phyloP scores from a whole-genome alignment of 1,284 basidiomycete genomes.

The Amylostereum areolatum region DNA sequence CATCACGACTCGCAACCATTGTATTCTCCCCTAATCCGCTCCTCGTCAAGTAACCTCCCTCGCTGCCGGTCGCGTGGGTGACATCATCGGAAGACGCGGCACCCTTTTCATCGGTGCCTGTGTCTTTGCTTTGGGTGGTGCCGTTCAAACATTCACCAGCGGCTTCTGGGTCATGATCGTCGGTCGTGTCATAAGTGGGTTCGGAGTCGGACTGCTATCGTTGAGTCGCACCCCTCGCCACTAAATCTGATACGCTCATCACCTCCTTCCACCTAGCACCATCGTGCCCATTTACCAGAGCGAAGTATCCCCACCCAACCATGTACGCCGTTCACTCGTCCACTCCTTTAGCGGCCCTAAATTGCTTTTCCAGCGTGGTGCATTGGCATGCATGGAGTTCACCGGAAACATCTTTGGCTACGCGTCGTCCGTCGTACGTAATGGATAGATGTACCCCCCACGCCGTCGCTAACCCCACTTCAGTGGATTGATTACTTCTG shows the following conservation, averaged over 20 bases:
- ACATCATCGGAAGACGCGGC: slow-evolving; percentile 81
- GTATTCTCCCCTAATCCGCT: slow-evolving; percentile 3
- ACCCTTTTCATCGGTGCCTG: slow-evolving; percentile 86
- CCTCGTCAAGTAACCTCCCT: slow-evolving; percentile 73
- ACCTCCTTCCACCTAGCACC: slow-evolving; percentile 46
- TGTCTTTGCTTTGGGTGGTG: slow-evolving; percentile 86
- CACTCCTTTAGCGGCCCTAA: slow-evolving; percentile 10
- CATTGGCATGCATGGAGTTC: slow-evolving; percentile 95
- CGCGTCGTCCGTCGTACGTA: slow-evolving; percentile 86
- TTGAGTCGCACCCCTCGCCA: slow-evolving; percentile 32
- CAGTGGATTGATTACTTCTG: slow-evolving; percentile 96
- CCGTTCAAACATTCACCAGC: slow-evolving; percentile 82
- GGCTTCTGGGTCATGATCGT: slow-evolving; percentile 86
- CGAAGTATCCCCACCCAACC: slow-evolving; percentile 92
- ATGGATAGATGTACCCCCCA: neutral
- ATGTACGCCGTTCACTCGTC: slow-evolving; percentile 46
- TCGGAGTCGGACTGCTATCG: slow-evolving; percentile 92
- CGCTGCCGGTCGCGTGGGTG: slow-evolving; percentile 84
- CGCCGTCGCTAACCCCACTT: neutral
- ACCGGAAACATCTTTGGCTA: slow-evolving; percentile 94
- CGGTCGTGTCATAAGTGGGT: slow-evolving; percentile 85
- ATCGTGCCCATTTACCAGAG: slow-evolving; percentile 98
- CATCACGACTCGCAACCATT: neutral
- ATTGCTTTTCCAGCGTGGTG: slow-evolving; percentile 57
- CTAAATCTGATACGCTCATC: slow-evolving; percentile 5